Evolutionary conservation across 345 rosid species (phyloP), one percentile per base, ranked within the genome.

Genomic region (Carallia pectinifolia): DNA sequence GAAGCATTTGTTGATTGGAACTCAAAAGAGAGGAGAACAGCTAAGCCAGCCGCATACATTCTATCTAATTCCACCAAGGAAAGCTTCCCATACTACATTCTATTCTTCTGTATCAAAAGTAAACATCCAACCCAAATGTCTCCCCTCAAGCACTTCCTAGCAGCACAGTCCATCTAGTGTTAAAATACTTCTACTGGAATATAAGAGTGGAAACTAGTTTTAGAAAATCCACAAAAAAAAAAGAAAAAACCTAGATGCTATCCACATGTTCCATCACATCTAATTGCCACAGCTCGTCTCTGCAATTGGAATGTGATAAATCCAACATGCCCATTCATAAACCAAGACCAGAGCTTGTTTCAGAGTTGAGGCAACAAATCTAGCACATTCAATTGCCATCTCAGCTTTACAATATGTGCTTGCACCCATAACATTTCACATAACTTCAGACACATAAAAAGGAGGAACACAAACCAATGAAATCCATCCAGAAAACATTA

Each of bases 351-450:
- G 69, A 64, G 84, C 81, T 18, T 70, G 73, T 62, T 81, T 81
- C 53, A 79, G 15, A 62, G 79, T 80, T 84, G 84, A 70, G 83
- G 83, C 74, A 77, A 77, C 71, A 72, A 85, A 62, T 88, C 91
- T 79, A 84, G 79, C 73, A 78, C 69, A 62, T 71, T 87, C 73
- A 93, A 78, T 75, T 86, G 88, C 80, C 85, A 73, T 80, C 82
- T 82, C 76, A 89, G 85, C 87, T 86, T 85, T 68, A 82, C 71
- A 53, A 89, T 89, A 70, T 88, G 88, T 65, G 86, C 91, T 86
- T 88, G 96, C 75, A 91, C 94, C 97, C 91, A 63, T 76, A 59
- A 84, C 74, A 81, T 74, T 71, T 37, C 60, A 71, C 31, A 72
- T 53, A 53, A 38, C 23, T 23, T 23, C 16, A 68, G 77, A 40